Conservation (phyloP, 202 grass and related monocot genomes). For the Bolboschoenoplectus hybrid region DNA sequence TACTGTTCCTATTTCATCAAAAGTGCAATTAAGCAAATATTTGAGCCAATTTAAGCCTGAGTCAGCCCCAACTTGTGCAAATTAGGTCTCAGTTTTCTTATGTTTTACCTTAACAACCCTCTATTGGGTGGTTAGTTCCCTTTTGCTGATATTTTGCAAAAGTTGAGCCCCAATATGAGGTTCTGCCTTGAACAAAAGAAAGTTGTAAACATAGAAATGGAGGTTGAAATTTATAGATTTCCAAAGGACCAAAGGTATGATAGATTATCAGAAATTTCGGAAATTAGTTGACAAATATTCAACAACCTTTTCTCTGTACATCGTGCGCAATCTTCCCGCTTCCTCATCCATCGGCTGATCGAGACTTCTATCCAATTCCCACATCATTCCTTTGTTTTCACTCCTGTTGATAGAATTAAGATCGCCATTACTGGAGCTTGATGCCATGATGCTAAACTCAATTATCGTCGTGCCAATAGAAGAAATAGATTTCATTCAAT, state of each 20-base stretch:
- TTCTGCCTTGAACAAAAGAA: background rate
- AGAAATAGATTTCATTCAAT: background rate
- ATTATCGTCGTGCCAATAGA: background rate
- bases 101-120: too few relatives aligned
- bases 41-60: background rate
- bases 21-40: background rate
- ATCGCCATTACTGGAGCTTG: background rate
- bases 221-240: background rate
- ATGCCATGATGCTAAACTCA: conserved; percentile 13
- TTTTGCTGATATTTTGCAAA: background rate
- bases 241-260: background rate
- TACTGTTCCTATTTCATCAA: background rate
- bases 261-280: background rate
- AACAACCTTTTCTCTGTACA: conserved; percentile 88
- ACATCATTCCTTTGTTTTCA: conserved; percentile 63
- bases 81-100: background rate
- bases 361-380: conserved; percentile 80
- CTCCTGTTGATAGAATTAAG: background rate
- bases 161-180: background rate
- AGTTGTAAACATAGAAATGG: background rate
- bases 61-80: background rate
- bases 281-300: conserved; percentile 26
- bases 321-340: conserved; percentile 57
- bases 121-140: too few relatives aligned
- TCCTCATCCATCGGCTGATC: conserved; percentile 92